phyloP scores from a whole-genome alignment of 371 early-diverging fungal species.

The Globomyces sp. region DNA sequence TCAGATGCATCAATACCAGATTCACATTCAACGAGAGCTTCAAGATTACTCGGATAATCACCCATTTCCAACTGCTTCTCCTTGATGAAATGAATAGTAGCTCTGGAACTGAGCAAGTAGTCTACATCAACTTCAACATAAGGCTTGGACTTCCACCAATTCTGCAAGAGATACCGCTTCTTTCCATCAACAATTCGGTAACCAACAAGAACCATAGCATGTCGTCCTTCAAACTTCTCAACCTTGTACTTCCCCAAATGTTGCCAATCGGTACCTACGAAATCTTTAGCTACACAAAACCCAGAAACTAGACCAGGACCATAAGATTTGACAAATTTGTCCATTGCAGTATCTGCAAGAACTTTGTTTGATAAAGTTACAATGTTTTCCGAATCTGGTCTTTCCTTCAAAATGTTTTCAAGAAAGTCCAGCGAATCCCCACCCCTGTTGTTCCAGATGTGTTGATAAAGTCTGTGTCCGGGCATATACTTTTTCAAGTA shows the following conservation, averaged over 20 bases:
- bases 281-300: neutral
- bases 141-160: neutral
- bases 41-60: conserved; percentile 9
- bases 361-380: neutral
- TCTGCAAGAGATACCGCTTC: conserved; percentile 3
- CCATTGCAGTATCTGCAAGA: neutral
- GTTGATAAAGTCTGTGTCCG: neutral
- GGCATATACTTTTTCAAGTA: conserved; percentile 2
- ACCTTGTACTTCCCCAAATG: neutral
- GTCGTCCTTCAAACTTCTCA: neutral
- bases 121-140: conserved; percentile 2
- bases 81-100: neutral
- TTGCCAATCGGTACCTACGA: neutral
- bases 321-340: neutral
- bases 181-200: conserved; percentile 3
- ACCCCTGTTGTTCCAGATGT: neutral
- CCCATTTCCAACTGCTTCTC: neutral
- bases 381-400: neutral
- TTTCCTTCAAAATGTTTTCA: conserved; percentile 1
- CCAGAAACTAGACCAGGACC: neutral
- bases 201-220: conserved; percentile 1
- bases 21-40: conserved; percentile 17
- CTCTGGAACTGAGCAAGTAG: conserved; percentile 1
- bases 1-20: conserved; percentile 12
- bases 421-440: neutral